Percentiles rank a stretch among this genome's conserved stretches.
Evolutionary conservation across 345 rosid genomes (phyloP).

Genomic region (Kandelia obovata): DNA sequence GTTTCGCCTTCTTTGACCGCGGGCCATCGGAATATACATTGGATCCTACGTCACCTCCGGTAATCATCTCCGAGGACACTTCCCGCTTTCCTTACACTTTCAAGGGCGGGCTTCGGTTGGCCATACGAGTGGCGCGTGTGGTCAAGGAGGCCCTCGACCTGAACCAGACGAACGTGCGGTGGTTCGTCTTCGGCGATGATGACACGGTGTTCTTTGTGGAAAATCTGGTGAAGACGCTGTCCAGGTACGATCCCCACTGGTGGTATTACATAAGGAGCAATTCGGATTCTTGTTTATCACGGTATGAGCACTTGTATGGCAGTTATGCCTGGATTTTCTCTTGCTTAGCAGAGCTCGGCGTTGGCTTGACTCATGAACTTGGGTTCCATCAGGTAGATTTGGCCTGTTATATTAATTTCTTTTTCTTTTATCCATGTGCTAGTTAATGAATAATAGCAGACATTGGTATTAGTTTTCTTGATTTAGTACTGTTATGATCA

Average conservation of each 20-base stretch:
- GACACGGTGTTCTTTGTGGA: constrained; percentile 86
- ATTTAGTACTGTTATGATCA: too few species aligned
- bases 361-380: constrained; percentile 71
- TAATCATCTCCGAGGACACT: constrained; percentile 49
- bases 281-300: constrained; percentile 76
- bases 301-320: constrained; percentile 79
- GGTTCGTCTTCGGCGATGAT: constrained; percentile 94
- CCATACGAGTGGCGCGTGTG: constrained; percentile 77
- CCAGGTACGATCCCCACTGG: constrained; percentile 66
- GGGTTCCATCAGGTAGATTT: constrained; percentile 87
- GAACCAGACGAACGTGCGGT: constrained; percentile 51
- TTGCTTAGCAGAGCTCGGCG: constrained; percentile 83
- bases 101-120: constrained; percentile 70
- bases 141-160: constrained; percentile 78
- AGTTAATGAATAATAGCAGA: not conserved
- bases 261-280: constrained; percentile 79
- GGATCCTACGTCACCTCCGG: constrained; percentile 51
- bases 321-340: constrained; percentile 81
- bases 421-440: not conserved
- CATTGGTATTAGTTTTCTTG: not conserved
- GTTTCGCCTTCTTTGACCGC: constrained; percentile 64
- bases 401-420: not conserved
- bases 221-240: constrained; percentile 60
- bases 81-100: constrained; percentile 67
- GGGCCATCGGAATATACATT: constrained; percentile 1